Conservation (phyloP, 371 early-diverging fungal species). For the Syncephalis fuscata region DNA sequence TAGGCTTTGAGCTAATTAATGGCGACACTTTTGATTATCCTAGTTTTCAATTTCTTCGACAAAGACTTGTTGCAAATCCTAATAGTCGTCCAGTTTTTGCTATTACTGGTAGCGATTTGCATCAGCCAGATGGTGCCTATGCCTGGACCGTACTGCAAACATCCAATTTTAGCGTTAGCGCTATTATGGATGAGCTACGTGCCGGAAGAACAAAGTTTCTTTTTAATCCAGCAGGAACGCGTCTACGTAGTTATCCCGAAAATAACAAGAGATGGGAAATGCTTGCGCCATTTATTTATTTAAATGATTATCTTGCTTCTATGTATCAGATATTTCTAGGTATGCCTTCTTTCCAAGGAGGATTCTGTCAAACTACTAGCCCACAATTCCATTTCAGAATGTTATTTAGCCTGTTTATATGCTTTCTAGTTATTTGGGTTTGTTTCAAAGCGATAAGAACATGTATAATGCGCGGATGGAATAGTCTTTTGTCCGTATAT, state of each 20-base stretch:
- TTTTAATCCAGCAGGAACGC: slow-evolving; percentile 51
- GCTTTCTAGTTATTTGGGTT: not conserved
- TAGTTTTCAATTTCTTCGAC: slow-evolving; percentile 28
- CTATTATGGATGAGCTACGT: slow-evolving; percentile 39
- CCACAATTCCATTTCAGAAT: not conserved
- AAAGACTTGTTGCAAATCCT: slow-evolving; percentile 1
- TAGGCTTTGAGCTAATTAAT: slow-evolving; percentile 50
- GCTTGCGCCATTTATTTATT: slow-evolving; percentile 25
- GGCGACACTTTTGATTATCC: slow-evolving; percentile 36
- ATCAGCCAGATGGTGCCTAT: slow-evolving; percentile 37
- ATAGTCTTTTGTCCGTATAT: too few species aligned
- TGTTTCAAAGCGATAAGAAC: not conserved
- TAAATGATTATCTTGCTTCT: slow-evolving; percentile 39
- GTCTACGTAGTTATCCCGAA: slow-evolving; percentile 25
- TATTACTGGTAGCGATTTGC: slow-evolving; percentile 52
- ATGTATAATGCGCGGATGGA: not conserved
- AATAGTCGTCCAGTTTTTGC: slow-evolving; percentile 13
- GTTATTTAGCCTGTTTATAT: not conserved
- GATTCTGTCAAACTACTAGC: slow-evolving; percentile 28
- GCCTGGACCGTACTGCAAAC: slow-evolving; percentile 47
- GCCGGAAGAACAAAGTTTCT: slow-evolving; percentile 42
- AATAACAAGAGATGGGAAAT: slow-evolving; percentile 16
- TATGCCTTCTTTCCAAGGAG: slow-evolving; percentile 54
- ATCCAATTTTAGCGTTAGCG: slow-evolving; percentile 16
- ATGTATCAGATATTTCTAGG: slow-evolving; percentile 37